Conservation (phyloP, 768 basidiomycete genomes). For the Chalciporus chontae region DNA sequence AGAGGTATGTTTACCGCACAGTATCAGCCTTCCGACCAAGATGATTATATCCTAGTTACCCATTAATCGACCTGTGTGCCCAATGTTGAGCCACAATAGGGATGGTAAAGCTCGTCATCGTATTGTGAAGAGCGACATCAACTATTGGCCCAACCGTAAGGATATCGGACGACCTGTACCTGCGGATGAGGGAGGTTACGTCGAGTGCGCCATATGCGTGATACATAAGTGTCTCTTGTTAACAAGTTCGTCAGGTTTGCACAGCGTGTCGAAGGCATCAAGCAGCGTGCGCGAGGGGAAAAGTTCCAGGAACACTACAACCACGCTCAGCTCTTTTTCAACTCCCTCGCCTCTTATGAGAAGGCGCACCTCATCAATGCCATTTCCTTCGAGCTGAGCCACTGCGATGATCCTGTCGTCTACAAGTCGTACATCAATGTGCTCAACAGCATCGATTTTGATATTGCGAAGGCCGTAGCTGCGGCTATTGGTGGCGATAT, state of each 20-base stretch:
- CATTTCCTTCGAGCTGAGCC: constrained; percentile 79
- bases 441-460: constrained; percentile 69
- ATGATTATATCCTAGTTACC: constrained; percentile 49
- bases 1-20: constrained; percentile 37
- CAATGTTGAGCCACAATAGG: constrained; percentile 65
- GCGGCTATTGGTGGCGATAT: constrained; percentile 56
- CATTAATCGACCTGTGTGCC: constrained; percentile 79
- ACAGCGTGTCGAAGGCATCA: constrained; percentile 51
- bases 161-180: constrained; percentile 46
- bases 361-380: constrained; percentile 68
- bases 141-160: constrained; percentile 84
- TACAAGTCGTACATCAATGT: constrained; percentile 64
- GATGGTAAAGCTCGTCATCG: constrained; percentile 57
- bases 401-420: constrained; percentile 74
- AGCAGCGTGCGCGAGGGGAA: constrained; percentile 56
- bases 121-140: constrained; percentile 56
- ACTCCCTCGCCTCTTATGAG: constrained; percentile 70
- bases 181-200: constrained; percentile 51
- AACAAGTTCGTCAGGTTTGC: constrained; percentile 35
- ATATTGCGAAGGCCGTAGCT: constrained; percentile 69
- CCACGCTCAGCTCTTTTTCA: constrained; percentile 80
- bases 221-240: neutral
- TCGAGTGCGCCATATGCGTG: constrained; percentile 39
- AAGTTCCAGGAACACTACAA: constrained; percentile 77
- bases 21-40: neutral